Conservation (phyloP, 2,329 filamentous ascomycete genomes). For the Claviceps purpurea region DNA sequence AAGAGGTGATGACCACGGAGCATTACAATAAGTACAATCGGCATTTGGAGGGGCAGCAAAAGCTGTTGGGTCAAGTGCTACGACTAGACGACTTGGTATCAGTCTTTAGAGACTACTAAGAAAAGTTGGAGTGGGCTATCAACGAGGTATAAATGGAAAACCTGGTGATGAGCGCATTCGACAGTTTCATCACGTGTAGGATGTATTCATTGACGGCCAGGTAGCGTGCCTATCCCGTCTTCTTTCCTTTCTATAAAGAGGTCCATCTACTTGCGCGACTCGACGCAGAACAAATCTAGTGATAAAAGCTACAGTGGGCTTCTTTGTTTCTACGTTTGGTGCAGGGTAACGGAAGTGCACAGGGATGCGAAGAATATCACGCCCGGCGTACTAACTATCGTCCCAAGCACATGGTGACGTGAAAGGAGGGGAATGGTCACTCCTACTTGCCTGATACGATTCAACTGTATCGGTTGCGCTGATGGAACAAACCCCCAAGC, state of each 20-base stretch:
- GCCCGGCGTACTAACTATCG: too few relatives aligned
- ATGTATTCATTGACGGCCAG: not conserved
- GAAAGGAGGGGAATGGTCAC: too few relatives aligned
- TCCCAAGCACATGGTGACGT: too few relatives aligned
- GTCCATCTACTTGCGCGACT: not conserved
- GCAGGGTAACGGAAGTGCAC: not conserved
- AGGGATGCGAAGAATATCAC: not conserved
- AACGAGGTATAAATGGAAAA: not conserved
- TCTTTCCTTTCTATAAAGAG: not conserved
- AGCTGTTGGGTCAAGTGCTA: conserved; percentile 64
- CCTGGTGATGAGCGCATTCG: not conserved
- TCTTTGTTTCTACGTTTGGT: not conserved
- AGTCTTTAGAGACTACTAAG: conserved; percentile 60
- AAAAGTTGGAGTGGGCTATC: too few relatives aligned
- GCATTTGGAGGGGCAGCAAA: conserved; percentile 53
- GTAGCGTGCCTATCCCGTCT: not conserved
- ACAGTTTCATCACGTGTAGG: not conserved
- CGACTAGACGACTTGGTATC: conserved; percentile 76
- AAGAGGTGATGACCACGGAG: conserved; percentile 61
- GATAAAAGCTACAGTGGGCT: not conserved
- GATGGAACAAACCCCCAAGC: not conserved
- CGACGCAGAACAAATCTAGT: not conserved
- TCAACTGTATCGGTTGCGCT: not conserved
- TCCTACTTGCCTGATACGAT: not conserved
- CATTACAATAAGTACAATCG: conserved; percentile 53